Conservation (phyloP, 441 rosid genomes). For the Pelargonium myrrhifolium region DNA sequence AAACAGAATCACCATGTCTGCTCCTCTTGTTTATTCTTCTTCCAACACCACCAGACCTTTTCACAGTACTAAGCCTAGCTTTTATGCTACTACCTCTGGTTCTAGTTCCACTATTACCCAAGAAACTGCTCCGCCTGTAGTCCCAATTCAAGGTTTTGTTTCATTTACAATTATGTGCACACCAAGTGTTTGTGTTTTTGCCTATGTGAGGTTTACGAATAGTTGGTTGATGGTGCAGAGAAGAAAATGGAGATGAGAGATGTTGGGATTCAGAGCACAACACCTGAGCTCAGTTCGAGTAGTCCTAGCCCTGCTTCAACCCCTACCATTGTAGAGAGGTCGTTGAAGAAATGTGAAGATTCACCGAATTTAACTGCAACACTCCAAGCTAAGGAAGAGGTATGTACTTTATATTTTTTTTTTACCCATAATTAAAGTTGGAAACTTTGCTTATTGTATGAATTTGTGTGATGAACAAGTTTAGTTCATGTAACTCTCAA, state of each 20-base stretch:
- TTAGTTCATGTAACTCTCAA: neutral
- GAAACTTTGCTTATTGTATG: no score
- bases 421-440: no score
- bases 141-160: slow-evolving; percentile 43
- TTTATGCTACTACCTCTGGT: neutral
- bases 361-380: slow-evolving; percentile 40
- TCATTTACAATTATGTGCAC: neutral
- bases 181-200: neutral
- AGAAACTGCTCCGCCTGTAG: slow-evolving; percentile 20
- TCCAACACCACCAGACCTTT: slow-evolving; percentile 13
- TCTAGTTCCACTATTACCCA: slow-evolving; percentile 17
- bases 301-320: slow-evolving; percentile 71
- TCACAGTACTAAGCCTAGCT: neutral
- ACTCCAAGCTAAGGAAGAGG: slow-evolving; percentile 50
- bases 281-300: slow-evolving; percentile 45
- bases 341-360: slow-evolving; percentile 40
- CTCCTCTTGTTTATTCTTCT: slow-evolving; percentile 58
- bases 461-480: no score
- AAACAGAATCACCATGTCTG: slow-evolving; percentile 57
- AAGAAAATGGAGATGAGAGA: slow-evolving; percentile 57
- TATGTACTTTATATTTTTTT: slow-evolving; percentile 16
- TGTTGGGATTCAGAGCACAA: slow-evolving; percentile 81
- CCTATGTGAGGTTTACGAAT: no score
- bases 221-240: no score
- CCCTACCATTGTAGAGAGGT: slow-evolving; percentile 58